These are phyloP conservation scores for Elongisporangium undulatum DNA, from an alignment of 352 stramenopile species.

Conservation along the genomic window DNA sequence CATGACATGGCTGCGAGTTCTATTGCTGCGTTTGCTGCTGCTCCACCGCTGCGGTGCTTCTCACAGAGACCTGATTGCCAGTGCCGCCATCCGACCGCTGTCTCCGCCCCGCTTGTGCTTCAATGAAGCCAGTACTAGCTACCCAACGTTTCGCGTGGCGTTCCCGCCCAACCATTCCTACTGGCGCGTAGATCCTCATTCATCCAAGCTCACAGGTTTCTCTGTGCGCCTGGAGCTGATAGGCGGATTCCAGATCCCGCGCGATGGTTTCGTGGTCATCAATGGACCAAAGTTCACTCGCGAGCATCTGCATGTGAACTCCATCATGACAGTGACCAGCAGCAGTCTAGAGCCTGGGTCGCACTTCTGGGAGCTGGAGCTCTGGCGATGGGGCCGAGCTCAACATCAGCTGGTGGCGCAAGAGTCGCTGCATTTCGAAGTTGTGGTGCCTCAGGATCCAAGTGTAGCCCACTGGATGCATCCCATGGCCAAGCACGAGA, in stretches of 20 bases:
- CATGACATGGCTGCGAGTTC: too few species aligned
- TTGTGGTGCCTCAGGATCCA: conserved; percentile 27
- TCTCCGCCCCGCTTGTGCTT: too few species aligned
- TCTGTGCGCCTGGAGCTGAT: conserved; percentile 19
- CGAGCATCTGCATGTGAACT: conserved; percentile 6
- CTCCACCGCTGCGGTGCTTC: too few species aligned
- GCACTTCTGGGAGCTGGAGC: conserved; percentile 40
- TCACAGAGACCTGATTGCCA: too few species aligned
- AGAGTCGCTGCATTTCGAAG: conserved; percentile 34
- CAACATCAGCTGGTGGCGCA: neutral
- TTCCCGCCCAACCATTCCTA: conserved; percentile 33
- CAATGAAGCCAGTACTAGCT: too few species aligned
- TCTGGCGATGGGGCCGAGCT: conserved; percentile 10
- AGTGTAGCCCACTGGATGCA: conserved; percentile 14
- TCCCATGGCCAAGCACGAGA: too few species aligned
- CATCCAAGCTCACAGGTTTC: conserved; percentile 11
- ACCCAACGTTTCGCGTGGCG: conserved; percentile 14
- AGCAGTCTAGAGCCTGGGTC: conserved; percentile 28
- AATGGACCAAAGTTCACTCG: conserved; percentile 25
- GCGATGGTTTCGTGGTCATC: conserved; percentile 35
- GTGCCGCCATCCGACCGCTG: too few species aligned
- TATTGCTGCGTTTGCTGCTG: too few species aligned
- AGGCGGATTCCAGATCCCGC: conserved; percentile 21
- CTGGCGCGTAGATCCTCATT: conserved; percentile 16
- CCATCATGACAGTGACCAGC: conserved; percentile 7